Percentiles rank a stretch among this genome's conserved stretches.
Evolutionary conservation across 345 rosid species (phyloP).

Genomic region (Trapa bicornis): DNA sequence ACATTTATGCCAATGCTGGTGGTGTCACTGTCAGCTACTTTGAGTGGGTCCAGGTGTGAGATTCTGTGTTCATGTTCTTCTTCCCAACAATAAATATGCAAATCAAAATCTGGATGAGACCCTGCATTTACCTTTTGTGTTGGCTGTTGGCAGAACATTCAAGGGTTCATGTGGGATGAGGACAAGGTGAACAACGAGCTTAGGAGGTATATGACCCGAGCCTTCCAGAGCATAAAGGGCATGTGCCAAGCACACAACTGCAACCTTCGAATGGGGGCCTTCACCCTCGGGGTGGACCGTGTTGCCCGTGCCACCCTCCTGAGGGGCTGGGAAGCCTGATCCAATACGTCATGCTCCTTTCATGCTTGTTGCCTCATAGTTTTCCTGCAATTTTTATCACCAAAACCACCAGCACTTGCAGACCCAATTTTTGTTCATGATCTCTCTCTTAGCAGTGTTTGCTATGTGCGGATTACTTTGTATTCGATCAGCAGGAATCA

Average conservation of each 20-base stretch:
- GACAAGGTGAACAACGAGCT: conserved; percentile 72
- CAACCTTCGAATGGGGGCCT: conserved; percentile 97
- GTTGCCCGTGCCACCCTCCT: conserved; percentile 81
- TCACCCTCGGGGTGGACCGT: conserved; percentile 89
- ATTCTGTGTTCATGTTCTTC: neutral
- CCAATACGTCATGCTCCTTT: neutral
- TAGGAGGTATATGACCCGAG: conserved; percentile 73
- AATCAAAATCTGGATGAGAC: neutral
- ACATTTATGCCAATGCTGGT: conserved; percentile 94
- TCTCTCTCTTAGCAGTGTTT: neutral
- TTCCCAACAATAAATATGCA: neutral
- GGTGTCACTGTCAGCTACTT: conserved; percentile 98
- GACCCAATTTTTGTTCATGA: neutral
- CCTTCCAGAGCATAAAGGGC: conserved; percentile 70
- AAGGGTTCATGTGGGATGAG: conserved; percentile 99
- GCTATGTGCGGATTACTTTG: neutral
- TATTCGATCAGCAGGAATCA: neutral
- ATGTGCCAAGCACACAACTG: conserved; percentile 85
- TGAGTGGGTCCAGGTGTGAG: conserved; percentile 93
- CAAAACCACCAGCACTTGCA: neutral
- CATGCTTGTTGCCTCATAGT: neutral
- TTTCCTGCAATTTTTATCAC: neutral
- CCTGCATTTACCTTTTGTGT: neutral
- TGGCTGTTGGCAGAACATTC: conserved; percentile 59
- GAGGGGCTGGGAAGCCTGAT: conserved; percentile 94